A percentile compares a stretch with the other conserved stretches of the same genome.
Evolutionary conservation across 352 stramenopile species (phyloP).

Genomic region (Plasmopara viticola): DNA sequence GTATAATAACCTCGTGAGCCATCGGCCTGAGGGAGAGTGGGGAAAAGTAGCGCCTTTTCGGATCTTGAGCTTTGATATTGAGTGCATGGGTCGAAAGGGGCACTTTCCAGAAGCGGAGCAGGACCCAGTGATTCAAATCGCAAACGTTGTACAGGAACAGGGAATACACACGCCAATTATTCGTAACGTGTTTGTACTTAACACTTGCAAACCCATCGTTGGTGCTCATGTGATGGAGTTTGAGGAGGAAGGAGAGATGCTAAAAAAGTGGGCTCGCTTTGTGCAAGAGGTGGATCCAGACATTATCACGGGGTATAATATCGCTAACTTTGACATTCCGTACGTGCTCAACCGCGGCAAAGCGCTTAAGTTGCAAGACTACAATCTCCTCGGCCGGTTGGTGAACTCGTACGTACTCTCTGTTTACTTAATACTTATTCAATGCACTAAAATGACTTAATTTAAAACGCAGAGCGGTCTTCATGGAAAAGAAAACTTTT

Average conservation of each 20-base stretch:
- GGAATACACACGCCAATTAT: slow-evolving; percentile 54
- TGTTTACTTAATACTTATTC: neutral
- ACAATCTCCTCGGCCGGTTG: slow-evolving; percentile 84
- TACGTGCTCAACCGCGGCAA: slow-evolving; percentile 99
- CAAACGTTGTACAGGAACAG: slow-evolving; percentile 93
- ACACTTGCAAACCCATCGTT: slow-evolving; percentile 97
- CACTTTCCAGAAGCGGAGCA: slow-evolving; percentile 88
- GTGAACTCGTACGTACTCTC: slow-evolving; percentile 58
- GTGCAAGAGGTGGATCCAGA: slow-evolving; percentile 95
- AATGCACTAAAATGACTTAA: slow-evolving; percentile 5
- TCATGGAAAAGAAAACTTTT: slow-evolving; percentile 98
- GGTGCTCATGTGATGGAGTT: slow-evolving; percentile 97
- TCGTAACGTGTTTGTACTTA: slow-evolving; percentile 97
- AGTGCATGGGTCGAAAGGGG: slow-evolving; percentile 98
- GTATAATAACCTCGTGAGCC: slow-evolving; percentile 95
- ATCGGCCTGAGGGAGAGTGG: slow-evolving; percentile 92
- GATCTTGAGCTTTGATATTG: slow-evolving; percentile 99
- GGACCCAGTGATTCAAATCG: slow-evolving; percentile 99
- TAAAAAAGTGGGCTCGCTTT: slow-evolving; percentile 97
- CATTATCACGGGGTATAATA: slow-evolving; percentile 99
- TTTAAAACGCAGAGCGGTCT: slow-evolving; percentile 35
- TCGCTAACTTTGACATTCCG: slow-evolving; percentile 99
- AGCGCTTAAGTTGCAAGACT: slow-evolving; percentile 76
- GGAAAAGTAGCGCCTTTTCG: slow-evolving; percentile 95
- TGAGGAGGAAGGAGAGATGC: slow-evolving; percentile 93